phyloP scores from a whole-genome alignment of 2,329 filamentous ascomycete species.

The Pseudogymnoascus sp. region DNA sequence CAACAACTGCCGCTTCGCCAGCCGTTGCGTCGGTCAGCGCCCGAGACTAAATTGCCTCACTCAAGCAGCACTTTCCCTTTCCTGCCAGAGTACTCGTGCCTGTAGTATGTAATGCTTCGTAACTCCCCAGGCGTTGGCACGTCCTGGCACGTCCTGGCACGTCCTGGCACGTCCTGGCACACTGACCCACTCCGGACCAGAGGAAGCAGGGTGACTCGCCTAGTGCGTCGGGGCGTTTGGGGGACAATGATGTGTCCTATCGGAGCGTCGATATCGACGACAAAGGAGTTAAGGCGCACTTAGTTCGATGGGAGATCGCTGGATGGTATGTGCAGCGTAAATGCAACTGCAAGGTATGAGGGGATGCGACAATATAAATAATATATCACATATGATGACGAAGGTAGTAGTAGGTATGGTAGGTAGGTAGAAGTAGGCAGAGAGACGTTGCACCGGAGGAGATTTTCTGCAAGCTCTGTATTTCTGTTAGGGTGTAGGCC shows the following conservation, averaged over 20 bases:
- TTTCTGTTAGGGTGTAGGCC: neutral
- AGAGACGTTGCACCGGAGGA: slow-evolving; percentile 1
- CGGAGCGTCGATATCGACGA: neutral
- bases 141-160: neutral
- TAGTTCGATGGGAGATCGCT: neutral
- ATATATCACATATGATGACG: neutral
- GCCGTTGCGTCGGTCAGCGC: neutral
- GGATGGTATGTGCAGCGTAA: neutral
- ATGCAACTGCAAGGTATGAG: neutral
- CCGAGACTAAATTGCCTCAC: neutral
- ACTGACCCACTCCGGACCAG: slow-evolving; percentile 3
- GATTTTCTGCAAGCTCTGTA: neutral
- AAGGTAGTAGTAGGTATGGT: neutral
- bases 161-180: neutral
- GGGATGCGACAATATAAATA: neutral
- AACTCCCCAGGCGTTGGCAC: neutral
- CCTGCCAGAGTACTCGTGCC: neutral
- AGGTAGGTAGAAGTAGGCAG: neutral
- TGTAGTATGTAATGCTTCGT: neutral
- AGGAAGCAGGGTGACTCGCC: slow-evolving; percentile 5
- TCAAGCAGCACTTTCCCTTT: neutral
- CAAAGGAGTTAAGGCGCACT: neutral
- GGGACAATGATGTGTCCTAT: neutral
- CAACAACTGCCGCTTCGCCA: neutral
- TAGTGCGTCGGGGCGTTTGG: slow-evolving; percentile 1